Percentiles rank a stretch among this genome's conserved stretches.
phyloP scores from a whole-genome alignment of 2,329 filamentous ascomycete species.

The Curvularia eragrostidis region DNA sequence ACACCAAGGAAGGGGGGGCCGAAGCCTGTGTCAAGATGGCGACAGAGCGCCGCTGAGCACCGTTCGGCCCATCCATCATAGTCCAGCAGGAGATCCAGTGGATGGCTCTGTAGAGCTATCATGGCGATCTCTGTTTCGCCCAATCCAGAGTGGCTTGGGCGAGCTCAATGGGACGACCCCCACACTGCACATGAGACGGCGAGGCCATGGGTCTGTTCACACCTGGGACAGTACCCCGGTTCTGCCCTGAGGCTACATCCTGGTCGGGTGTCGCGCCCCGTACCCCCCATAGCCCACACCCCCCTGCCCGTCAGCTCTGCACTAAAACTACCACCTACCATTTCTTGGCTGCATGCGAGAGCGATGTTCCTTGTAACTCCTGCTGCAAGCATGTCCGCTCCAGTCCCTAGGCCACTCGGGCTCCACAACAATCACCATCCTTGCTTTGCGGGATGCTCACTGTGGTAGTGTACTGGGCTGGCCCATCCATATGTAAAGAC shows the following conservation, averaged over 20 bases:
- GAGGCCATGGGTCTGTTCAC: constrained; percentile 41
- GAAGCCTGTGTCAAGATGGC: neutral
- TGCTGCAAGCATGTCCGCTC: constrained; percentile 44
- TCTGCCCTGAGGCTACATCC: constrained; percentile 38
- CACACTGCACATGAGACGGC: constrained; percentile 45
- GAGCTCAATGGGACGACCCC: constrained; percentile 35
- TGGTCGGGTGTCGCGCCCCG: constrained; percentile 37
- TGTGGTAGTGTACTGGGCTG: constrained; percentile 32
- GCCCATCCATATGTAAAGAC: constrained; percentile 46
- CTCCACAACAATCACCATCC: constrained; percentile 46
- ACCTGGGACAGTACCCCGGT: constrained; percentile 34
- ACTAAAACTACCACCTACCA: constrained; percentile 44
- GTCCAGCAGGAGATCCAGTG: constrained; percentile 16
- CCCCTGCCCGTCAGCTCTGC: constrained; percentile 34
- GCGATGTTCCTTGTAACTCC: constrained; percentile 40
- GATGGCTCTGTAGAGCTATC: constrained; percentile 14
- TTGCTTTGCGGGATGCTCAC: constrained; percentile 41
- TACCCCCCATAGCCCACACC: constrained; percentile 22
- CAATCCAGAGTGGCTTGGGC: constrained; percentile 38
- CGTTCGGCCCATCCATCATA: neutral
- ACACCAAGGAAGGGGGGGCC: neutral
- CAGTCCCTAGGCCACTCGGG: constrained; percentile 37
- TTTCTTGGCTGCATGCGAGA: constrained; percentile 45
- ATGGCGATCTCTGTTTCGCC: constrained; percentile 18
- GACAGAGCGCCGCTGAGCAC: neutral